Percentiles rank a stretch among this genome's conserved stretches.
phyloP scores from a whole-genome alignment of 106 monocot species.

The Gastrodia elata region DNA sequence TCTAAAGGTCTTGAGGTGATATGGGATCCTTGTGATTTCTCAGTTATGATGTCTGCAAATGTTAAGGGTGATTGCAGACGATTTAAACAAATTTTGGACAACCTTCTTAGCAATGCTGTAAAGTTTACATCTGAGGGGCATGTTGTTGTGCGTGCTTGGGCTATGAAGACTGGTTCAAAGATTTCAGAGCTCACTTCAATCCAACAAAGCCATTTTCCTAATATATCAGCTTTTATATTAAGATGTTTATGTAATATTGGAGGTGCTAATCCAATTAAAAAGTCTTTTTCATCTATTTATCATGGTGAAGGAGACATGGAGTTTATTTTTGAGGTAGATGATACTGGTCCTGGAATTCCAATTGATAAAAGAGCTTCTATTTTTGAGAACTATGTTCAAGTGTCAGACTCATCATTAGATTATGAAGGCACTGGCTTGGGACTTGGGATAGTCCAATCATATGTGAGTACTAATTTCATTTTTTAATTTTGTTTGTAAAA shows the following conservation, averaged over 20 bases:
- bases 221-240: conserved; percentile 3
- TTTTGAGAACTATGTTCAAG: conserved; percentile 92
- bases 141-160: conserved; percentile 62
- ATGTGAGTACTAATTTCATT: conserved; percentile 35
- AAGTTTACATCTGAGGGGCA: conserved; percentile 76
- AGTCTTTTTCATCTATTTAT: background rate
- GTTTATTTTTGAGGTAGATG: conserved; percentile 75
- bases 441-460: conserved; percentile 92
- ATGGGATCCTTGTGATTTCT: conserved; percentile 95
- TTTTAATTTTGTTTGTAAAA: background rate
- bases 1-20: conserved; percentile 72
- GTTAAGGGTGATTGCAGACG: conserved; percentile 64
- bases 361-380: conserved; percentile 68
- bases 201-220: background rate
- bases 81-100: conserved; percentile 72
- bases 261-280: background rate
- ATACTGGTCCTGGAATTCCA: conserved; percentile 77
- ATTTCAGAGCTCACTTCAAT: conserved; percentile 4
- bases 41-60: conserved; percentile 29
- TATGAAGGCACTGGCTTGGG: conserved; percentile 86
- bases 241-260: conserved; percentile 13
- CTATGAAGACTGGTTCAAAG: conserved; percentile 20
- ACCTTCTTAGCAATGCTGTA: conserved; percentile 76
- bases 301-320: conserved; percentile 33
- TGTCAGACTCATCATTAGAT: conserved; percentile 32